Base-by-base conservation (phyloP, 1,284 basidiomycete species). In the Ustilago trichophora region DNA sequence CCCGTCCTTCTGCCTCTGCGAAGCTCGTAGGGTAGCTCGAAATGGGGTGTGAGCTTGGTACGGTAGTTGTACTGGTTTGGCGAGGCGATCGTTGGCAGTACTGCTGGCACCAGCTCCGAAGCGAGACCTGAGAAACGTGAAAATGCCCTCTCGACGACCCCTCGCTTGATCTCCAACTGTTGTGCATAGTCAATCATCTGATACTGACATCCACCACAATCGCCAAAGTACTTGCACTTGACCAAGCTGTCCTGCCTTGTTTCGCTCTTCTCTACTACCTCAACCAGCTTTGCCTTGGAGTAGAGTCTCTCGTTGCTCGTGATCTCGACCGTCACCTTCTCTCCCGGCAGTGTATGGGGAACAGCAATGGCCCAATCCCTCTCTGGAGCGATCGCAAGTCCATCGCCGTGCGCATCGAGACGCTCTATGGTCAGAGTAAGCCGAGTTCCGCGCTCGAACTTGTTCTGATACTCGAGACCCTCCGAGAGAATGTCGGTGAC, bases 41-140 rank as follows among this genome's bases (percentile, higher is more conserved):
- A 98, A 81, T 98, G 95, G 0, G 95, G 95, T 0, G 95, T 98
- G 41, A 98, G 89, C 83, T 98, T 98, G 1, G 96, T 98, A 19
- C 95, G 88, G 82, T 98, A 98, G 38, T 86, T 87, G 82, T 95
- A 97, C 68, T 95, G 89, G 44, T 90, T 84, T 0, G 95, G 96
- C 0, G 91, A 93, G 6, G 88, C 87, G 15, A 95, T 89, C 0
- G 95, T 98, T 0, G 88, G 83, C 44, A 87, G 85, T 26, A 93
- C 88, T 0, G 79, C 53, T 0, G 94, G 93, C 1, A 97, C 83
- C 1, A 85, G 81, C 0, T 84, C 78, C 1, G 84, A 70, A 4
- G 86, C 82, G 0, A 93, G 83, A n/a, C 85, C 56, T 6, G 73
- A 71, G 45, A 62, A 79, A 15, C 75, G 35, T 22, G 46, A 83